Percentiles rank a stretch among this genome's conserved stretches.
These are phyloP conservation scores for Xylaria longipes DNA, from an alignment of 495 filamentous ascomycete genomes.

Conservation along the genomic window DNA sequence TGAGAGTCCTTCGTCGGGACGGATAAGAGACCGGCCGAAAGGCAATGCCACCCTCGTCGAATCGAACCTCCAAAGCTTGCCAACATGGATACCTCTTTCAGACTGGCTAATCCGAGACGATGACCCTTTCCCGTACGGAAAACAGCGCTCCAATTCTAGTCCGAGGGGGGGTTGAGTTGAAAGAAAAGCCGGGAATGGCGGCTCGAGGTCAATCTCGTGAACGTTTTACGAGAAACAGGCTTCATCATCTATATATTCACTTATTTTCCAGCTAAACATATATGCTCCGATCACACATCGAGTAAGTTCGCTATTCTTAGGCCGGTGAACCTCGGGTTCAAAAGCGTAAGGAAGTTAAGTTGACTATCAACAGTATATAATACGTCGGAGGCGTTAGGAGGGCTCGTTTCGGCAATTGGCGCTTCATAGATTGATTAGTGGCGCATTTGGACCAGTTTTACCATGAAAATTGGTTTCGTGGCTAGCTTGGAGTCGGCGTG, in stretches of 20 bases:
- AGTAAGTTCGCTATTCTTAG: neutral
- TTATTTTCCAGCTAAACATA: neutral
- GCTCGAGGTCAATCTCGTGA: neutral
- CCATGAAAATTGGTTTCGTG: neutral
- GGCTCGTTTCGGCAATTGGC: neutral
- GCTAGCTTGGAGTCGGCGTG: neutral
- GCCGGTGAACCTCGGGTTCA: neutral
- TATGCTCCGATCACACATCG: neutral
- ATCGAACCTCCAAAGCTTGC: neutral
- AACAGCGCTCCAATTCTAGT: neutral
- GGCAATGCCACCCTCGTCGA: neutral
- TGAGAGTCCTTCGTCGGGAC: neutral
- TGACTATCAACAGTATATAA: neutral
- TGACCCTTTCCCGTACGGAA: slow-evolving; percentile 7
- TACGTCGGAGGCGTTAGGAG: neutral
- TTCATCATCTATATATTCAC: neutral
- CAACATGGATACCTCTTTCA: neutral
- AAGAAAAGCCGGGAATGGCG: neutral
- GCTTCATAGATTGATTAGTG: neutral
- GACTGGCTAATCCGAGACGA: neutral
- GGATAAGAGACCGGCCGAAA: neutral
- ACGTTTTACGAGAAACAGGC: neutral
- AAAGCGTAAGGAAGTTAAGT: neutral
- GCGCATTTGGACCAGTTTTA: neutral
- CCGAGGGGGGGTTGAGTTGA: neutral